Evolutionary conservation across 305 asterid species (phyloP).

Genomic region (Fraxinus ornus): DNA sequence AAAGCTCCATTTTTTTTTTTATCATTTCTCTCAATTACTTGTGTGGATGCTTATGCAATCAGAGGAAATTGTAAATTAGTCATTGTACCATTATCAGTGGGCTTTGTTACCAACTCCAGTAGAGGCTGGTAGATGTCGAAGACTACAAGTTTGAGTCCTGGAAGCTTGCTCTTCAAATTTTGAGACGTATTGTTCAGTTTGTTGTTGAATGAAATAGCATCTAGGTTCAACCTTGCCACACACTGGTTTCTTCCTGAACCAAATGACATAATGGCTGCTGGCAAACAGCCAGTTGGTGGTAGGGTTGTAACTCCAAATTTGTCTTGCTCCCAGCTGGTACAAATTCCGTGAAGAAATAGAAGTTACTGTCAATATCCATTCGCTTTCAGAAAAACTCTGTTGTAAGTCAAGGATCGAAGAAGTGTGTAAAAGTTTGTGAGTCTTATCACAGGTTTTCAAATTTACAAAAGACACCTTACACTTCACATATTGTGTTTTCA

Average conservation of each 20-base stretch:
- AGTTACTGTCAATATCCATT: slow-evolving; percentile 17
- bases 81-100: slow-evolving; percentile 42
- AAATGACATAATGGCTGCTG: slow-evolving; percentile 57
- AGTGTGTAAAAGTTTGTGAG: background rate
- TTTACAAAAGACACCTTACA: background rate
- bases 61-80: background rate
- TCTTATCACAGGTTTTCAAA: background rate
- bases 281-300: slow-evolving; percentile 69
- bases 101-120: slow-evolving; percentile 44
- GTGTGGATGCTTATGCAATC: slow-evolving; percentile 8
- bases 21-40: background rate
- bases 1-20: background rate
- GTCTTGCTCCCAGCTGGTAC: slow-evolving; percentile 47
- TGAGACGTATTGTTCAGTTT: slow-evolving; percentile 45
- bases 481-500: background rate
- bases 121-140: slow-evolving; percentile 56
- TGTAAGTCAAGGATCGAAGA: background rate
- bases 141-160: slow-evolving; percentile 56
- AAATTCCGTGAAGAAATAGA: slow-evolving; percentile 36
- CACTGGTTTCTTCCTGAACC: slow-evolving; percentile 51
- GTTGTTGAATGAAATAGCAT: slow-evolving; percentile 50
- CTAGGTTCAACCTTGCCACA: slow-evolving; percentile 46
- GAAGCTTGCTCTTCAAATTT: slow-evolving; percentile 39
- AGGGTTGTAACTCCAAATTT: slow-evolving; percentile 51
- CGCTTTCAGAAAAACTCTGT: slow-evolving; percentile 1